Percentiles rank a stretch among this genome's conserved stretches.
These are phyloP conservation scores for Fusarium euwallaceae DNA, from an alignment of 2,329 filamentous ascomycete species.

Conservation along the genomic window DNA sequence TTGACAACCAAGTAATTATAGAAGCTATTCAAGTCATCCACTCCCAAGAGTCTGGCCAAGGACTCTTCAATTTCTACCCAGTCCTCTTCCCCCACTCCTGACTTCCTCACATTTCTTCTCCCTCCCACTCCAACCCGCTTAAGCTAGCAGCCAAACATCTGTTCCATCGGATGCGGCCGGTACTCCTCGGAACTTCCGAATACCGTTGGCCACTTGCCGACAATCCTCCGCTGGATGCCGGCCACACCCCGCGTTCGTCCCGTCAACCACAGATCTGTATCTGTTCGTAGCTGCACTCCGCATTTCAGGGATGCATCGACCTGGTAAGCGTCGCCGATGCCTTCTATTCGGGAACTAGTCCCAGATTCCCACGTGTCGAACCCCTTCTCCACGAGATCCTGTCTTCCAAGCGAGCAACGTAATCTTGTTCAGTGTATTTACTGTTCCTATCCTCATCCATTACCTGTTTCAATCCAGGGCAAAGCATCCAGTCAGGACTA, in stretches of 20 bases:
- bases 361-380: background rate
- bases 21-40: background rate
- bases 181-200: constrained; percentile 22
- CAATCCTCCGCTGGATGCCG: constrained; percentile 15
- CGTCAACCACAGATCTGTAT: background rate
- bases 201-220: constrained; percentile 12
- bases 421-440: constrained; percentile 12
- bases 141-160: background rate
- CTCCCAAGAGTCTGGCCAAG: background rate
- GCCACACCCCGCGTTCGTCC: constrained; percentile 1
- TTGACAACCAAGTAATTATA: background rate
- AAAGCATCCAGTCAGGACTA: constrained; percentile 10
- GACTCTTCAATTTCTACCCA: background rate
- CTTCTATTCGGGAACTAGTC: constrained; percentile 19
- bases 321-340: constrained; percentile 9
- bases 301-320: background rate
- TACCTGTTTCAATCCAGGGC: background rate
- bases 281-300: constrained; percentile 4
- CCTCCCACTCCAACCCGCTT: background rate
- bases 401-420: background rate
- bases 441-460: constrained; percentile 8
- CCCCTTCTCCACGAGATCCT: background rate
- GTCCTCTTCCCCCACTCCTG: background rate
- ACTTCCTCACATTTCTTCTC: background rate
- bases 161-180: background rate